Conservation (phyloP, 1,139 yeast genomes). For the Pichia sp. region DNA sequence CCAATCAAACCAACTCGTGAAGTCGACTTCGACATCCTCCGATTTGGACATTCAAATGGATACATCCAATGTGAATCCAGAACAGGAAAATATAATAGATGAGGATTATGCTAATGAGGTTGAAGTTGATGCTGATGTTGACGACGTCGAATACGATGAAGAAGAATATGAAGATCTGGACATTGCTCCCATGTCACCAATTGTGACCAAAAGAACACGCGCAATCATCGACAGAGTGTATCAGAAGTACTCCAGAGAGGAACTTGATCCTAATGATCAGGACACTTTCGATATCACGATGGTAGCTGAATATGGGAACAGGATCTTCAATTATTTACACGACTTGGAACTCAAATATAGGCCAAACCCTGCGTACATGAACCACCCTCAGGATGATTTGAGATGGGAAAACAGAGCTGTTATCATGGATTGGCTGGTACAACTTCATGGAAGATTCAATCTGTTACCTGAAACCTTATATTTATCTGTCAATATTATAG, state of each 20-base stretch:
- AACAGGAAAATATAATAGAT: conserved; percentile 5
- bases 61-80: conserved; percentile 1
- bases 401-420: conserved; percentile 89
- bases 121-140: conserved; percentile 10
- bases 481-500: conserved; percentile 83
- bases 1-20: neutral
- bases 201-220: conserved; percentile 39
- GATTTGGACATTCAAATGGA: conserved; percentile 4
- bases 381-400: conserved; percentile 66
- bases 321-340: conserved; percentile 79
- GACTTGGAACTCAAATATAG: conserved; percentile 62
- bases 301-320: conserved; percentile 95
- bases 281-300: conserved; percentile 87
- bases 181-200: conserved; percentile 36
- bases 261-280: conserved; percentile 75
- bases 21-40: conserved; percentile 1
- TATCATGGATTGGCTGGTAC: conserved; percentile 90
- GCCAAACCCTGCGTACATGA: conserved; percentile 84
- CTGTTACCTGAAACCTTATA: conserved; percentile 87
- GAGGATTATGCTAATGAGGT: conserved; percentile 7
- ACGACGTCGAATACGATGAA: conserved; percentile 8
- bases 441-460: conserved; percentile 83
- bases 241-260: conserved; percentile 39
- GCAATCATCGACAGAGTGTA: conserved; percentile 45
- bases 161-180: conserved; percentile 24